Percentiles rank a stretch among this genome's conserved stretches.
These are phyloP conservation scores for Ascoidea asiatica DNA, from an alignment of 805 yeast species.

Conservation along the genomic window DNA sequence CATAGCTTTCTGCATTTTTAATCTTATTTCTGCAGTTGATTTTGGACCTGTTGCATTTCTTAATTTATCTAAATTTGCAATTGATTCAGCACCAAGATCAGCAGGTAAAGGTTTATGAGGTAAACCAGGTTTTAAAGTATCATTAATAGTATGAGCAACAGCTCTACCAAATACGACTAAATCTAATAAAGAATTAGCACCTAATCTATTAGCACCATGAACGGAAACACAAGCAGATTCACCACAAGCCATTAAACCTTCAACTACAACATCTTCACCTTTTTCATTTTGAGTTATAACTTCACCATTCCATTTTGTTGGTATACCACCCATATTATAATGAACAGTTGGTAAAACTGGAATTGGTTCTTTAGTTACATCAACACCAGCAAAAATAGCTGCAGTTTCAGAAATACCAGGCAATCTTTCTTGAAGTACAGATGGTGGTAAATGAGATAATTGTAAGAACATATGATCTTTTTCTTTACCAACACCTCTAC, in stretches of 20 bases:
- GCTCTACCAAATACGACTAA: slow-evolving; percentile 98
- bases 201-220: slow-evolving; percentile 98
- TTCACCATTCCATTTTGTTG: slow-evolving; percentile 96
- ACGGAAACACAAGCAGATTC: slow-evolving; percentile 99
- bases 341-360: slow-evolving; percentile 98
- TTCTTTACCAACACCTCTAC: slow-evolving; percentile 96
- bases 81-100: slow-evolving; percentile 80
- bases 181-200: slow-evolving; percentile 95
- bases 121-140: slow-evolving; percentile 72
- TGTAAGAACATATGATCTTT: slow-evolving; percentile 94
- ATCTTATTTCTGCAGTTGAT: slow-evolving; percentile 80
- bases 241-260: slow-evolving; percentile 95
- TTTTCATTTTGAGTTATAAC: slow-evolving; percentile 68
- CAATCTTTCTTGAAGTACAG: slow-evolving; percentile 84
- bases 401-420: slow-evolving; percentile 99
- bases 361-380: slow-evolving; percentile 97
- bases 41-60: slow-evolving; percentile 77
- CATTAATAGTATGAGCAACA: slow-evolving; percentile 84
- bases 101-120: slow-evolving; percentile 76
- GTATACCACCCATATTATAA: slow-evolving; percentile 99
- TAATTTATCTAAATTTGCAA: slow-evolving; percentile 77
- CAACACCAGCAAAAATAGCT: slow-evolving; percentile 96
- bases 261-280: slow-evolving; percentile 85
- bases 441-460: slow-evolving; percentile 85
- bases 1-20: slow-evolving; percentile 91